Evolutionary conservation across 768 basidiomycete species (phyloP).

Genomic region (Steccherinum ochraceum): DNA sequence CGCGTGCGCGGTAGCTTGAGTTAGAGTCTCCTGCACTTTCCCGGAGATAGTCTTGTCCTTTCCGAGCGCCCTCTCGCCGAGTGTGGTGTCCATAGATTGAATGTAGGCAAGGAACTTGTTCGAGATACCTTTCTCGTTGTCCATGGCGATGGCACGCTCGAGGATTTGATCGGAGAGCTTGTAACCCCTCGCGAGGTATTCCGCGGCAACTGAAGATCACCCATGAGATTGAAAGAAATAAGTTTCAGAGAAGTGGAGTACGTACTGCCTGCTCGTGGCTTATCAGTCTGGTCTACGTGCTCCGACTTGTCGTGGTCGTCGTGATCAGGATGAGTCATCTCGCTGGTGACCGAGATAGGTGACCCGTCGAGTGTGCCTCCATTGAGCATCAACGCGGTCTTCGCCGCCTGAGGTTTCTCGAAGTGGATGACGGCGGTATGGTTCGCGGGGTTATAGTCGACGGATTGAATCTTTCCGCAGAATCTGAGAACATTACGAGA

Average conservation of each 20-base stretch:
- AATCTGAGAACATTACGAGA: too few species aligned
- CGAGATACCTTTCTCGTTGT: constrained; percentile 83
- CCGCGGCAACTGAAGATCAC: constrained; percentile 65
- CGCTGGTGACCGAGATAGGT: constrained; percentile 65
- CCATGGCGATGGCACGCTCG: constrained; percentile 74
- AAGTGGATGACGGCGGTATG: constrained; percentile 70
- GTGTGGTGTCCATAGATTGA: constrained; percentile 56
- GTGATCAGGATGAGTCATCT: constrained; percentile 52
- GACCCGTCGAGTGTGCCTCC: constrained; percentile 73
- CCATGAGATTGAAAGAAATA: background rate
- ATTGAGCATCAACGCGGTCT: constrained; percentile 81
- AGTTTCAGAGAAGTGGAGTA: constrained; percentile 1
- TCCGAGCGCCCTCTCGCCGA: constrained; percentile 65
- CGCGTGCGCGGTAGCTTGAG: constrained; percentile 61
- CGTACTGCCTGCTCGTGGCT: constrained; percentile 83
- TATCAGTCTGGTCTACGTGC: constrained; percentile 76
- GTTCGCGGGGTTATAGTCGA: constrained; percentile 46
- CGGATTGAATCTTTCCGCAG: constrained; percentile 80
- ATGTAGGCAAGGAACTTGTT: constrained; percentile 78
- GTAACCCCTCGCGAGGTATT: constrained; percentile 92
- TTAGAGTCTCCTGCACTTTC: constrained; percentile 61
- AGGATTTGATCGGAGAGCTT: constrained; percentile 71
- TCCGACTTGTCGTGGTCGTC: constrained; percentile 28
- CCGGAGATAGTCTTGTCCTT: constrained; percentile 76
- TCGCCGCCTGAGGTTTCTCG: constrained; percentile 76